Evolutionary conservation across 2,329 filamentous ascomycete genomes (phyloP).

Genomic region (Venturia asperata): DNA sequence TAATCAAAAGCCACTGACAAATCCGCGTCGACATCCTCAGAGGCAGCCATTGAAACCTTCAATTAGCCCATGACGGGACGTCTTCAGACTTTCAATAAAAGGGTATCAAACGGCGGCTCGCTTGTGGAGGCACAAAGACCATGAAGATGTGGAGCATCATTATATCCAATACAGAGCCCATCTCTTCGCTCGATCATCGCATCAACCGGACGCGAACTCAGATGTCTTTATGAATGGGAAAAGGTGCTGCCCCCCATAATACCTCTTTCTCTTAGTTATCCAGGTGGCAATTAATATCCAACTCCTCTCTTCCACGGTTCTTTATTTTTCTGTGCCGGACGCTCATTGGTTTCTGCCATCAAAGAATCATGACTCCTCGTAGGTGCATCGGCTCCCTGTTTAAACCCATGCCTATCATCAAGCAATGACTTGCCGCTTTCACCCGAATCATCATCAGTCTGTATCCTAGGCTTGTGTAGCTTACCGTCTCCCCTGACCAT

Average conservation of each 20-base stretch:
- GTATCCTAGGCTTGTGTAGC: not conserved
- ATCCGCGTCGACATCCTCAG: no score
- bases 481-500: not conserved
- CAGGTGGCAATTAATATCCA: slow-evolving; percentile 10
- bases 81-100: no score
- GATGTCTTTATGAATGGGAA: not conserved
- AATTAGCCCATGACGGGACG: no score
- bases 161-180: no score
- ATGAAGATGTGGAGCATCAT: no score
- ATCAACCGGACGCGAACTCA: not conserved
- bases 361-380: not conserved
- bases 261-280: no score
- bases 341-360: not conserved
- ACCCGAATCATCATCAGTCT: not conserved
- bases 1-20: no score
- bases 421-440: not conserved
- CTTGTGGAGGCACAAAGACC: no score
- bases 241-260: no score
- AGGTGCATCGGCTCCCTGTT: not conserved
- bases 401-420: not conserved
- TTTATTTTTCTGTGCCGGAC: slow-evolving; percentile 32
- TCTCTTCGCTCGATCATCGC: not conserved
- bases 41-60: no score
- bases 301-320: slow-evolving; percentile 37
- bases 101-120: no score